A percentile compares a stretch with the other conserved stretches of the same genome.
These are phyloP conservation scores for Boletus barrowsii DNA, from an alignment of 768 basidiomycete genomes.

Conservation along the genomic window DNA sequence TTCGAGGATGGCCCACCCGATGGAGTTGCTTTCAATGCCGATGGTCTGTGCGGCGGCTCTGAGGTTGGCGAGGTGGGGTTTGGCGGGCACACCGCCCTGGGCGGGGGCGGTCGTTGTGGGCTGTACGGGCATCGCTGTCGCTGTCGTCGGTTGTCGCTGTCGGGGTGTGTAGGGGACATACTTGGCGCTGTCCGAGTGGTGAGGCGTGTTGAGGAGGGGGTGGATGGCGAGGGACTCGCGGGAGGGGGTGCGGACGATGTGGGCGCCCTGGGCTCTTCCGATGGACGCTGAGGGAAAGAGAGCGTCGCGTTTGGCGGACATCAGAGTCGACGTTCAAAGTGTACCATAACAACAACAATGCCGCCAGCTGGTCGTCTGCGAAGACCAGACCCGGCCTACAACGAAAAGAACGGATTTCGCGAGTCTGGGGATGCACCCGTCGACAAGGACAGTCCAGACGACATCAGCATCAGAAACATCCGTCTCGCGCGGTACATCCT, in stretches of 20 bases:
- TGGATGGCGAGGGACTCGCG: constrained; percentile 61
- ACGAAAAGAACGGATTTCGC: constrained; percentile 22
- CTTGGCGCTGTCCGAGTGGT: constrained; percentile 28
- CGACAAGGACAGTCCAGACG: constrained; percentile 20
- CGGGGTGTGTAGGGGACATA: constrained; percentile 80
- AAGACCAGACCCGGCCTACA: constrained; percentile 9
- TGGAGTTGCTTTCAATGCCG: constrained; percentile 58
- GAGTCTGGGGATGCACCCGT: constrained; percentile 9
- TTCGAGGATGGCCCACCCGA: constrained; percentile 80
- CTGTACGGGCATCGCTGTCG: constrained; percentile 21
- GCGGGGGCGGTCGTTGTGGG: background rate
- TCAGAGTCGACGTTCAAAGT: constrained; percentile 14
- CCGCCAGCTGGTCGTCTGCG: constrained; percentile 3
- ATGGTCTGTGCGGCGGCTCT: constrained; percentile 69
- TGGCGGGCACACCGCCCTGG: constrained; percentile 21
- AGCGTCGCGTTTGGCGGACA: constrained; percentile 28
- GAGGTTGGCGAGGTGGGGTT: constrained; percentile 68
- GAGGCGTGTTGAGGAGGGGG: constrained; percentile 50
- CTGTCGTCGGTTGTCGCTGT: constrained; percentile 52
- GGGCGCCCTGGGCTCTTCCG: constrained; percentile 11
- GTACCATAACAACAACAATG: background rate
- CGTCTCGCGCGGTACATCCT: constrained; percentile 40
- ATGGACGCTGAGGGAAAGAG: background rate
- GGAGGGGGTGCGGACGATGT: constrained; percentile 41
- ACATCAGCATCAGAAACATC: constrained; percentile 29